phyloP scores from a whole-genome alignment of 129 eudicot genomes.

The Smallanthus sonchifolius region DNA sequence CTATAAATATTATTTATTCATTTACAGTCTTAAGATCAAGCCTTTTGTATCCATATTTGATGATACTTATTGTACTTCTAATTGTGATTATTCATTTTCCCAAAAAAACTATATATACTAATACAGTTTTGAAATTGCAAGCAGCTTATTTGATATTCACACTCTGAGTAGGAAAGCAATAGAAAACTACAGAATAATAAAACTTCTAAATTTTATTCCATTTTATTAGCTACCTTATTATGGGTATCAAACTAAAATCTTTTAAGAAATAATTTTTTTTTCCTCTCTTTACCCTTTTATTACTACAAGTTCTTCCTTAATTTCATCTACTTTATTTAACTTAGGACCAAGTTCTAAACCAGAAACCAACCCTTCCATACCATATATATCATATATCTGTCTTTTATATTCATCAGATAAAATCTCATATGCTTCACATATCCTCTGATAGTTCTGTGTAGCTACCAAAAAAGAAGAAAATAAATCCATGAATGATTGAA shows the following conservation, averaged over 20 bases:
- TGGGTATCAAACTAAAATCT: neutral
- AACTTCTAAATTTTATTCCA: neutral
- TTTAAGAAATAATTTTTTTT: slow-evolving; percentile 30
- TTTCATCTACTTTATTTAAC: too few relatives aligned
- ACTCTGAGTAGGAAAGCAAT: neutral
- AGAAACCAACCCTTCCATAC: slow-evolving; percentile 95
- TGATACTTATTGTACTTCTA: slow-evolving; percentile 9
- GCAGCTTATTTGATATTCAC: neutral
- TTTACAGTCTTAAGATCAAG: neutral
- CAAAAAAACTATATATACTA: neutral
- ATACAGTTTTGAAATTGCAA: neutral
- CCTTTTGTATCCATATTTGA: neutral
- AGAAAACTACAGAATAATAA: neutral
- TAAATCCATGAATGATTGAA: slow-evolving; percentile 6
- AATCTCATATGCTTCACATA: slow-evolving; percentile 96
- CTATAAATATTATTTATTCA: neutral
- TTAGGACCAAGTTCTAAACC: too few relatives aligned
- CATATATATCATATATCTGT: slow-evolving; percentile 91
- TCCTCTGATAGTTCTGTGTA: slow-evolving; percentile 87
- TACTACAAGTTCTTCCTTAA: too few relatives aligned
- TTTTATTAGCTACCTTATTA: neutral
- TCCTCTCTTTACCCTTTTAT: too few relatives aligned
- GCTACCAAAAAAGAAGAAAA: slow-evolving; percentile 44
- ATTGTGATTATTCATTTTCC: neutral
- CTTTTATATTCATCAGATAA: slow-evolving; percentile 75